Conservation (phyloP, 345 rosid species). For the Rhodamnia rubescens region DNA sequence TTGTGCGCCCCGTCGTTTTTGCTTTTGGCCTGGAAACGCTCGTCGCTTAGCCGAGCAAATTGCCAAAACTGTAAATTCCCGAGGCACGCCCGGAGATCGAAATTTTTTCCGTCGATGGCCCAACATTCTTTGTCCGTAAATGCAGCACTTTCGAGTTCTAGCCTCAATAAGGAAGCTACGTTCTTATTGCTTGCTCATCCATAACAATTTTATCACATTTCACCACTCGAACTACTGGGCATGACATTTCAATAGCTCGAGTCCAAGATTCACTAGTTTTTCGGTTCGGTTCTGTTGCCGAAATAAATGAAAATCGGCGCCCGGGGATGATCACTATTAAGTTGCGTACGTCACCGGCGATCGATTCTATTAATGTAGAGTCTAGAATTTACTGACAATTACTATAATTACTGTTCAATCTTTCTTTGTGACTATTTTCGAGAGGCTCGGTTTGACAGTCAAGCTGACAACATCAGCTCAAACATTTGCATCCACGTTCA, state of each 20-base stretch:
- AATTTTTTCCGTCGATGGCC: too few relatives aligned
- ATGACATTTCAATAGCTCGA: not conserved
- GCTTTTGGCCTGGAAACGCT: not conserved
- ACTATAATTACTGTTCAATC: not conserved
- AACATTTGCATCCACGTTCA: not conserved
- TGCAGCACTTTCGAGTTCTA: not conserved
- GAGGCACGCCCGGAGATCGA: not conserved
- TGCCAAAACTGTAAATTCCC: not conserved
- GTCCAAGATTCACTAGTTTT: not conserved
- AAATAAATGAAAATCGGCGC: not conserved
- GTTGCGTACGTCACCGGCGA: not conserved
- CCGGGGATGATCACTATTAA: not conserved
- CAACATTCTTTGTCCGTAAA: too few relatives aligned
- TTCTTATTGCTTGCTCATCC: too few relatives aligned
- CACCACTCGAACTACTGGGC: not conserved
- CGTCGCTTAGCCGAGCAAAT: not conserved
- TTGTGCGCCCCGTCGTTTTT: not conserved
- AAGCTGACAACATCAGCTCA: not conserved
- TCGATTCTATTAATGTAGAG: not conserved
- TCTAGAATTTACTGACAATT: not conserved
- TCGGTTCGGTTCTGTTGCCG: not conserved
- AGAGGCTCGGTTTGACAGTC: not conserved
- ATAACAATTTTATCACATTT: not conserved
- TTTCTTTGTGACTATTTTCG: not conserved
- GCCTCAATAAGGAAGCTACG: not conserved